Conservation (phyloP, 306 rosid species). For the Vigna nakashimae region DNA sequence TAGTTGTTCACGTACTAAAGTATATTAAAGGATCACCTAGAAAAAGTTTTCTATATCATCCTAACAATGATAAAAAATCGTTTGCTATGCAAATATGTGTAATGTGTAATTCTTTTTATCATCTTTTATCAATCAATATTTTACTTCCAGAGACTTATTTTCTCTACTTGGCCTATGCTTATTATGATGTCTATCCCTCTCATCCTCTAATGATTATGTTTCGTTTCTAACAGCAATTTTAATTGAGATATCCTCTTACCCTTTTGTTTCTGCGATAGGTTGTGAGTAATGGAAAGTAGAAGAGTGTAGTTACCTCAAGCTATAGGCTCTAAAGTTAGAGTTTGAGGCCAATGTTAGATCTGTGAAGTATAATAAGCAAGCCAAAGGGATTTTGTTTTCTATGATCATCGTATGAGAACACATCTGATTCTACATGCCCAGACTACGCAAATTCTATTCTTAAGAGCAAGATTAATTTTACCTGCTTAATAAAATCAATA, state of each 20-base stretch:
- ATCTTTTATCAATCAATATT: neutral
- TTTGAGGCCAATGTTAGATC: neutral
- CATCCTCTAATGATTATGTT: neutral
- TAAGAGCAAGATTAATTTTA: no score
- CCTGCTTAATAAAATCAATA: neutral
- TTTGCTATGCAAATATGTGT: no score
- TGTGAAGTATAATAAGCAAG: constrained; percentile 2
- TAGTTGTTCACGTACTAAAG: no score
- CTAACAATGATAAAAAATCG: no score
- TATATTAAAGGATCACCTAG: no score
- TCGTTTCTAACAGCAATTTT: neutral
- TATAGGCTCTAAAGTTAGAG: neutral
- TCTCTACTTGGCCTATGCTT: no score
- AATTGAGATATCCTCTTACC: neutral
- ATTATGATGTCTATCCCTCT: no score
- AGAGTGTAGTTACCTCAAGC: constrained; percentile 40
- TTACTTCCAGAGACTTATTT: no score
- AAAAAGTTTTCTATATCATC: no score
- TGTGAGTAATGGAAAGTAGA: constrained; percentile 63
- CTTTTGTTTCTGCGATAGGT: constrained; percentile 41
- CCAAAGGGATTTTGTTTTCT: neutral
- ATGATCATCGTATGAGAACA: neutral
- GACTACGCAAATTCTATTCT: neutral
- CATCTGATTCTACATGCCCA: neutral
- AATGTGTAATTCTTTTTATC: no score